phyloP scores from a whole-genome alignment of 129 eudicot genomes.

The Dittrichia graveolens region DNA sequence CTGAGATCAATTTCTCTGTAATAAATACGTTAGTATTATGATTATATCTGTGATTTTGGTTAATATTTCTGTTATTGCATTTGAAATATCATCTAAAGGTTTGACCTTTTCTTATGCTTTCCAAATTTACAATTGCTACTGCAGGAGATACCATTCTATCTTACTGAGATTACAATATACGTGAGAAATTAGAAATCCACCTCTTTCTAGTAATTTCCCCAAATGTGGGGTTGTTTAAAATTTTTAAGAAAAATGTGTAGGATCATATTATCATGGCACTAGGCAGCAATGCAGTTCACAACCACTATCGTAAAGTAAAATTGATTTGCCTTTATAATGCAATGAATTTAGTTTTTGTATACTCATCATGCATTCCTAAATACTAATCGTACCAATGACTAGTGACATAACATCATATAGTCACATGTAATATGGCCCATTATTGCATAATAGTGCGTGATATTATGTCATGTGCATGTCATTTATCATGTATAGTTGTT shows the following conservation, averaged over 20 bases:
- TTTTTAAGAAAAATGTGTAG: neutral
- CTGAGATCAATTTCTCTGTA: neutral
- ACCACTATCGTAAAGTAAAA: neutral
- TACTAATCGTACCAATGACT: neutral
- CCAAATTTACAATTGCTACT: neutral
- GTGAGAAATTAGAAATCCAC: constrained; percentile 7
- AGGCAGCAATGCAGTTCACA: neutral
- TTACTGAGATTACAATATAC: constrained; percentile 7
- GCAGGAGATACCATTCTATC: constrained; percentile 13
- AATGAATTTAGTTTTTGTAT: constrained; percentile 1
- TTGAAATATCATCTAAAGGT: no score
- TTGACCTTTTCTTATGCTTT: constrained; percentile 7
- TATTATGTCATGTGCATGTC: constrained; percentile 23
- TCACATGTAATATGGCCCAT: constrained; percentile 18
- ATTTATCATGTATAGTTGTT: neutral
- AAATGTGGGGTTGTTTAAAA: constrained; percentile 16
- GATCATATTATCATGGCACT: constrained; percentile 5
- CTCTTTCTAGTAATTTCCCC: constrained; percentile 20
- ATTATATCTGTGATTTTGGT: constrained; percentile 21
- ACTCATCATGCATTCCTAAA: neutral
- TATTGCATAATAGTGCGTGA: neutral
- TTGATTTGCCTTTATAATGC: constrained; percentile 7
- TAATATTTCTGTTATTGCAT: no score
- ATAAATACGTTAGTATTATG: constrained; percentile 3
- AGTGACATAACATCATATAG: constrained; percentile 1